Evolutionary conservation across 306 rosid genomes (phyloP), one percentile per base, ranked within the genome.

Genomic region (Luffa acutangula): DNA sequence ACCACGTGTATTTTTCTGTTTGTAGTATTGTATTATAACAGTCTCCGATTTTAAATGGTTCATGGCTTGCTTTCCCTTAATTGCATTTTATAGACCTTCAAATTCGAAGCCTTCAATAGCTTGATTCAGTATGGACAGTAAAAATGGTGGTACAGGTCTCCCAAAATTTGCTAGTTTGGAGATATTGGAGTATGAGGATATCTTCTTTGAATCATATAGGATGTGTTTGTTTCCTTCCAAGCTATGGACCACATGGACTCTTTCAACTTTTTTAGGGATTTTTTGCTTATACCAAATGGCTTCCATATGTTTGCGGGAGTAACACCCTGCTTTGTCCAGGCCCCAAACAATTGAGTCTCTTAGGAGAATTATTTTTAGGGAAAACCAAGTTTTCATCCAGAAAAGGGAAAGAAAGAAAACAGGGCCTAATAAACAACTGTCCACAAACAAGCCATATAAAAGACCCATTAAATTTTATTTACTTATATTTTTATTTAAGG

Each of bases 71-170:
- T 49, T 34, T 14, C 77, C 43, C 58, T 21, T 10, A 73, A 73
- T 73, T 46, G n/a, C 43, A 45, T 71, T 48, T 21, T 70, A n/a
- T 71, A n/a, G 51, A 10, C 41, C 53, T 45, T 70, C 10, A 15
- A 67, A 67, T 41, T 3, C 74, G 41, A 41, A 67, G 14, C 74
- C 74, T 66, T 66, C 48, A n/a, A 67, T 39, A 41, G 75, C 36
- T 67, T 67, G 53, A 42, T 67, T 67, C 75, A n/a, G 53, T 15
- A 67, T 67, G 75, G 75, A 66, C 74, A 66, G 46, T 17, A 41
- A 39, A 66, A 66, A 39, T 67, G 53, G 52, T 67, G 34, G 75
- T n/a, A 3, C 15, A 18, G 15, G 17, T 67, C 34, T 42, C 25
- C 21, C 12, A 17, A 62, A 25, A 60, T 60, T 41, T 62, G n/a